Evolutionary conservation across 2,329 filamentous ascomycete species (phyloP).

Genomic region (Drechmeria coniospora): DNA sequence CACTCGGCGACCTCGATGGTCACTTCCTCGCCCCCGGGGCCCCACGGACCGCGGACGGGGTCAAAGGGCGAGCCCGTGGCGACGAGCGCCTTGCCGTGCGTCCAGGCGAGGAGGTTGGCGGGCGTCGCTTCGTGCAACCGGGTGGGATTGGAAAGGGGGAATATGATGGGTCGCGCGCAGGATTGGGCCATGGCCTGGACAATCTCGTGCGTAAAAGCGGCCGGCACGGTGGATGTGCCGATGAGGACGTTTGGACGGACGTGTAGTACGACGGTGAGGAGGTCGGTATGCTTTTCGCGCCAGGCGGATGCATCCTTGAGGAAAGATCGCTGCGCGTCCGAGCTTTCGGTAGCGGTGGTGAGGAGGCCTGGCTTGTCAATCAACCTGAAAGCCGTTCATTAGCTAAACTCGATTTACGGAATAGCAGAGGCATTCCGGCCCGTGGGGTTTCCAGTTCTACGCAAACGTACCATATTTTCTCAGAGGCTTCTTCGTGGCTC

Average conservation of each 20-base stretch:
- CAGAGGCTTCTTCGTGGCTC: slow-evolving; percentile 55
- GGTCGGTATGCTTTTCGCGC: slow-evolving; percentile 37
- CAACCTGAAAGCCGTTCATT: slow-evolving; percentile 41
- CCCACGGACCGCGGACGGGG: slow-evolving; percentile 49
- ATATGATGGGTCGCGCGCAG: slow-evolving; percentile 56
- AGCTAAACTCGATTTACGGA: too few relatives aligned
- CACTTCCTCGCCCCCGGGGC: slow-evolving; percentile 25
- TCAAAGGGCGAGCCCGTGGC: slow-evolving; percentile 75
- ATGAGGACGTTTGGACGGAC: slow-evolving; percentile 71
- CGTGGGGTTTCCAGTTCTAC: too few relatives aligned
- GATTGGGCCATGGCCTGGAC: slow-evolving; percentile 62
- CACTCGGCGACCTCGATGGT: slow-evolving; percentile 53
- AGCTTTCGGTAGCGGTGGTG: slow-evolving; percentile 46
- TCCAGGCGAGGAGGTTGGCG: slow-evolving; percentile 63
- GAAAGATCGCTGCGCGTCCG: slow-evolving; percentile 51
- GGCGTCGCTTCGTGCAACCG: slow-evolving; percentile 70
- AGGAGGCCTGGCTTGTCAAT: slow-evolving; percentile 72
- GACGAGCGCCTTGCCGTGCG: slow-evolving; percentile 58
- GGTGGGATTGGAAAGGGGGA: slow-evolving; percentile 78
- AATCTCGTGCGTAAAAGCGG: slow-evolving; percentile 59
- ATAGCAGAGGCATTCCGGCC: too few relatives aligned
- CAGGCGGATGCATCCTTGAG: slow-evolving; percentile 50
- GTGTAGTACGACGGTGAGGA: slow-evolving; percentile 51
- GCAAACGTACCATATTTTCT: slow-evolving; percentile 55
- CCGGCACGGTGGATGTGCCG: slow-evolving; percentile 67